Base-by-base conservation (phyloP, 345 rosid species). In the Conringia planisiliqua region DNA sequence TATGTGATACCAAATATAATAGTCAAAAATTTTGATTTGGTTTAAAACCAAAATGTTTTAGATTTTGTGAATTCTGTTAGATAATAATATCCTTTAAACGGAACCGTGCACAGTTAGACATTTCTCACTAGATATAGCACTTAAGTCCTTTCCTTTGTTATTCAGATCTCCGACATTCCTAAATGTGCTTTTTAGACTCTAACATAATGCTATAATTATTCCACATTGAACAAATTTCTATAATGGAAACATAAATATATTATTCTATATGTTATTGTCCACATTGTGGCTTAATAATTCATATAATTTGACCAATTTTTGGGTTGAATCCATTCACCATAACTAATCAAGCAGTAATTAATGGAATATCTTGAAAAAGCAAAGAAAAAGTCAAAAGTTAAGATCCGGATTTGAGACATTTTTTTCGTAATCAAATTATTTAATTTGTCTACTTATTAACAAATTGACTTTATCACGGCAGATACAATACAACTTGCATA, bases 51-150 rank as follows among this genome's bases (percentile, higher is more conserved):
- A 52, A 52, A 52, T 52, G 40, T 30, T 58, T 33, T 4, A 18
- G 10, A 18, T 18, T 36, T 20, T 10, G 17, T 35, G 29, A 59
- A 38, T 26, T 38, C n/a, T 20, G 5, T 54, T 51, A 50, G 18
- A 70, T 76, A 55, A 60, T 59, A 63, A 43, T 26, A 33, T 24
- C 55, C 50, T 29, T 59, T 29, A 52, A 66, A 42, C 65, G 64
- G 82, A 48, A 77, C 36, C 74, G 66, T 44, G 71, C 76, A 55
- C 72, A 71, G 60, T 63, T 73, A 70, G 78, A 73, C 80, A 78
- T 80, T 80, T 80, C 74, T 76, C 76, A 73, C 83, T 85, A 85
- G 85, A 76, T 80, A 67, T 70, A 56, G 68, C 85, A 82, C 84
- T 73, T n/a, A 52, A 47, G 51, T 52, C 63, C 30, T 59, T 26